Evolutionary conservation across 352 stramenopile genomes (phyloP), one percentile per base, ranked within the genome.

Genomic region (Aphanomyces invadans): DNA sequence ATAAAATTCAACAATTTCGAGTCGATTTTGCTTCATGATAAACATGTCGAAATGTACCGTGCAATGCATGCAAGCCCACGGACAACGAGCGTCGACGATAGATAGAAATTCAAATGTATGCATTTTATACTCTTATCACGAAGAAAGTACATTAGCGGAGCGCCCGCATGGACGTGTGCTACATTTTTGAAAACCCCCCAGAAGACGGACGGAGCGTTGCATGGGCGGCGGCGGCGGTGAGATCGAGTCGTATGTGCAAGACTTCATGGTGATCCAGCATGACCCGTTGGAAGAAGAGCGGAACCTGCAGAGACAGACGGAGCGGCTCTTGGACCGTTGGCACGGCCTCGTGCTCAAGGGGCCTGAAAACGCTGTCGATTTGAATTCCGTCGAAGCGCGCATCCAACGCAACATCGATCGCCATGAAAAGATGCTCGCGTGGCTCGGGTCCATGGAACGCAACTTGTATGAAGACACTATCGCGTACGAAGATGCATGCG

Each of bases 321-420:
- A 57, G 29, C 15, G 49, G 12, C 49, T 57, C 49, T n/a, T 57
- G 7, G 49, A 57, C 29, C 49, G 49, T 15, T 57, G 49, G 49
- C 49, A 57, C 49, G 49, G 49, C 25, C 49, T 57, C 2, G 49
- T 38, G 19, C 49, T 57, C 49, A 57, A 57, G 25, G 29, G 29
- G n/a, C 19, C 12, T 29, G 4, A 7, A 42, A 42, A 39, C 49
- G 44, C 12, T 9, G 44, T 25, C 44, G 25, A 57, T 26, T 10
- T 57, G 21, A 26, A 57, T 2, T 29, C 49, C 0, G 49, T 57
- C n/a, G 49, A 57, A 38, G 49, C 21, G 12, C 49, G 49, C 4
- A 57, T 57, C 23, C 49, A 57, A n/a, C 49, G 49, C 49, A 57
- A 57, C 49, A 57, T 57, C 17, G 21, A 57, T 29, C 49, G 49